phyloP scores from a whole-genome alignment of 164 flowering plant species.

The Vitis riparia region DNA sequence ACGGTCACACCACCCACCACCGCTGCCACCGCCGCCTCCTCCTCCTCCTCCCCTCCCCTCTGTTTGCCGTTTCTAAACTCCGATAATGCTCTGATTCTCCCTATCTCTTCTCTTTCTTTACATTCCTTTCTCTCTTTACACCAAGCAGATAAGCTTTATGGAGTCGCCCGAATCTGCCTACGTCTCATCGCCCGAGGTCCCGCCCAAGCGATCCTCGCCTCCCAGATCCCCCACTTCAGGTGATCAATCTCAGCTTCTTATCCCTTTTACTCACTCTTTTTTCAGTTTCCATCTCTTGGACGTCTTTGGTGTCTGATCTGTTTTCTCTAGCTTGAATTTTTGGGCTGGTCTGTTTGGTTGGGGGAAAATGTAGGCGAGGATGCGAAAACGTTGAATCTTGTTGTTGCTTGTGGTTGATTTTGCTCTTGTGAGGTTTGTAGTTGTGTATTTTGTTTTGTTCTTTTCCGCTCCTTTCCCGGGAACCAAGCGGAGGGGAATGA shows the following conservation, averaged over 20 bases:
- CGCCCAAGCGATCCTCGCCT: constrained; percentile 25
- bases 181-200: constrained; percentile 36
- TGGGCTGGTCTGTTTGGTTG: background rate
- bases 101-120: background rate
- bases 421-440: background rate
- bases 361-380: background rate
- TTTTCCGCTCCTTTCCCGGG: background rate
- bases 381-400: no score
- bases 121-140: background rate
- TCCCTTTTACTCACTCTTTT: no score
- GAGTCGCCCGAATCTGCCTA: constrained; percentile 40
- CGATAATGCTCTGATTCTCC: background rate
- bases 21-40: background rate
- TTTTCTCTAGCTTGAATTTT: background rate
- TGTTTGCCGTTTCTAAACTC: background rate
- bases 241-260: background rate
- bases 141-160: constrained; percentile 13
- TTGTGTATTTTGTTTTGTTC: background rate
- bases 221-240: constrained; percentile 30
- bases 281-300: background rate
- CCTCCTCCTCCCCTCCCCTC: background rate
- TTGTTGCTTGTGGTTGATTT: background rate
- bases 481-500: background rate
- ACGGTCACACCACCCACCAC: background rate
- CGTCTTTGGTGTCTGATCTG: constrained; percentile 12